Evolutionary conservation across 306 rosid genomes (phyloP), one percentile per base, ranked within the genome.

Genomic region (Corylus avellana): DNA sequence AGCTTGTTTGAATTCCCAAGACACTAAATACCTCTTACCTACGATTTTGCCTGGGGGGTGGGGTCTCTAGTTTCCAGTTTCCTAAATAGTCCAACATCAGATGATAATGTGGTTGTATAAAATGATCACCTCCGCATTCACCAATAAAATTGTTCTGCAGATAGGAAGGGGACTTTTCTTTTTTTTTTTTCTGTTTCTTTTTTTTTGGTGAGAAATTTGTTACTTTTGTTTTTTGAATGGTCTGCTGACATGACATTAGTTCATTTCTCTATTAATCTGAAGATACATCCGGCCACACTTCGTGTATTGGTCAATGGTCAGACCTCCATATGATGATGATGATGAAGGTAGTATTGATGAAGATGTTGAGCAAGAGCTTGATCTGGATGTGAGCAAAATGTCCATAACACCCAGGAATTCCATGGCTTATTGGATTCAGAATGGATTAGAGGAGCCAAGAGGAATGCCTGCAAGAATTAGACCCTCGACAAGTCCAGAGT

Each of bases 221-320:
- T 32, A 6, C 35, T 0, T 11, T 12, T 63, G 22, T 1, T 72
- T 39, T 81, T 70, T 66, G 37, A 73, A 18, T 57, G 51, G 42
- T 75, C 70, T 79, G 32, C 80, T 86, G 66, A 80, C 82, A 4
- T 61, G 66, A 80, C 82, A 4, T 61, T 61, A 14, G 29, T 39
- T 67, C 20, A 12, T 58, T 79, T 32, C 27, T 59, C 16, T n/a
- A 68, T 68, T 46, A 49, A n/a, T 75, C 53, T 82, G 55, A 81
- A 92, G 97, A 32, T 89, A 83, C 81, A 59, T 95, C 54, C 84
- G 84, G 75, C 95, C 90, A n/a, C 74, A 90, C 70, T 95, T 85
- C 55, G 74, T 87, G 46, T 91, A 85, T 76, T 95, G 98, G 98
- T 92, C 98, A 47, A 90, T 84, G 87, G 92, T 95, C 74, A 86